Evolutionary conservation across 2,329 filamentous ascomycete species (phyloP), one percentile per base, ranked within the genome.

Genomic region (Gnomoniopsis smithogilvyi): DNA sequence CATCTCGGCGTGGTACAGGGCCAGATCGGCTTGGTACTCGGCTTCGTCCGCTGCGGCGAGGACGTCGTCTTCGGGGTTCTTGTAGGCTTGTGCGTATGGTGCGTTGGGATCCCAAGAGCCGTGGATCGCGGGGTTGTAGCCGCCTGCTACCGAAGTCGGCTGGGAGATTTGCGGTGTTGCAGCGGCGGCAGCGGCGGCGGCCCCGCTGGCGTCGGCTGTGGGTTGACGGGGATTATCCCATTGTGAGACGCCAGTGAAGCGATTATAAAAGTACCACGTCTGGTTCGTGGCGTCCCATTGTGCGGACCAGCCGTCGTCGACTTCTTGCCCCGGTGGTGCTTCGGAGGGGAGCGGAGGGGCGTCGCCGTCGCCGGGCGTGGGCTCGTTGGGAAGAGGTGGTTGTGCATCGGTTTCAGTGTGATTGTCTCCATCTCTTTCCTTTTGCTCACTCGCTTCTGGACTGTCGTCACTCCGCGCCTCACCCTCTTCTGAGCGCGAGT

Each of bases 111-210:
- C 95, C 78, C 97, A 99, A 76, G 93, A 90, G 66, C 95, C 95
- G 72, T 99, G 95, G 49, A 99, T 94, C 24, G 92, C 90, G 1
- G 95, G 95, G 70, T 98, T 96, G 77, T 99, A 99, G 62, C 94
- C 92, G 60, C 88, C 88, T 6, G 81, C 83, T 22, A 83, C 76
- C 49, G 74, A 66, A 66, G 73, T 47, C 62, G 73, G 61, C 62
- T 71, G 64, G 64, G 70, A 64, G 2, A 68, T 62, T 2, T 67
- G 59, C 15, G 69, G 54, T 3, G 66, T 43, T 17, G 68, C 63
- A 45, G 68, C 60, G 17, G 66, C 63, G 64, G 67, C 56, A 11
- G 67, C 60, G 6, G 71, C 61, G 24, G 69, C 60, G 33, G 49
- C 56, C 7, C 70, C 64, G 54, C 74, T 65, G 30, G 71, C 67